phyloP scores from a whole-genome alignment of 106 monocot species.

The Platanthera zijinensis region DNA sequence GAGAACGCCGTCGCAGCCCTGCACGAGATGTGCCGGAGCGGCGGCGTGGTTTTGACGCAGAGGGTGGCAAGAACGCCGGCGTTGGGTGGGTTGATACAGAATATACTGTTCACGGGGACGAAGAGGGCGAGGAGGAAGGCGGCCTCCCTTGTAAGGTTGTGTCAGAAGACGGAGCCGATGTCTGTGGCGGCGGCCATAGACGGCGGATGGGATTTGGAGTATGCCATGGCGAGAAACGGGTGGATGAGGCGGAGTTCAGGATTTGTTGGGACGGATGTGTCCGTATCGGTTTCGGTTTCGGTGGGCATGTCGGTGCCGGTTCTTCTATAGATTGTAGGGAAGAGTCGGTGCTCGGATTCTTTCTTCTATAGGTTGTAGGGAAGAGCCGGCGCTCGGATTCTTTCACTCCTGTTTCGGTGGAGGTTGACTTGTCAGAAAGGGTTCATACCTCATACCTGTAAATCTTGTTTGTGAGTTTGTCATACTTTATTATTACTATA shows the following conservation, averaged over 20 bases:
- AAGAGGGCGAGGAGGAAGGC: constrained; percentile 60
- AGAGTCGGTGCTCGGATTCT: background rate
- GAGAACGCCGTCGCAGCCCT: constrained; percentile 55
- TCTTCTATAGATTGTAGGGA: background rate
- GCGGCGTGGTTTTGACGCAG: constrained; percentile 21
- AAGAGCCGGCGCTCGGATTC: no score
- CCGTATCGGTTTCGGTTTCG: constrained; percentile 6
- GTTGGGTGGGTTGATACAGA: constrained; percentile 31
- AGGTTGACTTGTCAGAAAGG: background rate
- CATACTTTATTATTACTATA: no score
- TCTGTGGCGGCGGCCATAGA: background rate
- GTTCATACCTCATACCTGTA: background rate
- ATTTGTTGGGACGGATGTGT: constrained; percentile 4
- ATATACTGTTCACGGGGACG: constrained; percentile 38
- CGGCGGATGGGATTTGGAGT: constrained; percentile 8
- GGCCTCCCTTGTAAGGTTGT: constrained; percentile 29
- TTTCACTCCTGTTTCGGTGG: background rate
- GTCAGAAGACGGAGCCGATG: constrained; percentile 19
- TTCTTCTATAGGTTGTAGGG: no score
- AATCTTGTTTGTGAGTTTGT: background rate
- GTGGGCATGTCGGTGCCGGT: constrained; percentile 9
- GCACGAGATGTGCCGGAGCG: constrained; percentile 46
- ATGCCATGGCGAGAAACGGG: background rate
- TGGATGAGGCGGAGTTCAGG: constrained; percentile 11
- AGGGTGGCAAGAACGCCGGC: constrained; percentile 32